phyloP scores from a whole-genome alignment of 2,329 filamentous ascomycete species.

The Aureobasidium sp. region DNA sequence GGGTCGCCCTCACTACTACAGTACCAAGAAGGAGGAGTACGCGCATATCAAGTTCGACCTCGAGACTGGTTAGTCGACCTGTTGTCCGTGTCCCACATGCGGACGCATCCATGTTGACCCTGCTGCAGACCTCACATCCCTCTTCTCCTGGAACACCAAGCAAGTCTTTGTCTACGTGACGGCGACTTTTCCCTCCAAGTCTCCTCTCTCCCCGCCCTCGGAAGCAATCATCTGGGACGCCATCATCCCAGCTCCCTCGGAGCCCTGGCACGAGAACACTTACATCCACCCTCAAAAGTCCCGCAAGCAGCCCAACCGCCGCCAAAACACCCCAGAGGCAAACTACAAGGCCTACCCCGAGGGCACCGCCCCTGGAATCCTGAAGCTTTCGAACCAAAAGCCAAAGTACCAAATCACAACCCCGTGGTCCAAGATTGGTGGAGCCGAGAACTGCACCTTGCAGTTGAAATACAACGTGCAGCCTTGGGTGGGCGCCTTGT shows the following conservation, averaged over 20 bases:
- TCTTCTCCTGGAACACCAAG: conserved; percentile 99
- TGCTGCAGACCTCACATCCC: conserved; percentile 62
- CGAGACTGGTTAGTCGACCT: conserved; percentile 50
- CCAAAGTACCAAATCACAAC: conserved; percentile 98
- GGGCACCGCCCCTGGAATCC: conserved; percentile 49
- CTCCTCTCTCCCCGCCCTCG: conserved; percentile 32
- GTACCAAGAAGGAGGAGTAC: conserved; percentile 86
- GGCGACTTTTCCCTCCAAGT: conserved; percentile 51
- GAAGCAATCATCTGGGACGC: conserved; percentile 90
- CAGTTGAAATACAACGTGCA: conserved; percentile 93
- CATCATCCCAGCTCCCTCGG: conserved; percentile 71
- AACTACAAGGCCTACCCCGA: conserved; percentile 24
- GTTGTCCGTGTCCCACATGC: not conserved
- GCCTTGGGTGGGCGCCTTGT: conserved; percentile 84
- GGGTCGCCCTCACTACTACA: conserved; percentile 94
- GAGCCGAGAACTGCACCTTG: conserved; percentile 64
- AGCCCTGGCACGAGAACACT: conserved; percentile 44
- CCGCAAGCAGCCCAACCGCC: conserved; percentile 30
- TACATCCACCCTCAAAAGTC: conserved; percentile 48
- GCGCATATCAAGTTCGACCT: conserved; percentile 90
- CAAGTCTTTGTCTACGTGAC: conserved; percentile 95
- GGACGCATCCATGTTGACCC: conserved; percentile 18
- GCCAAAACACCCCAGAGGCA: conserved; percentile 16
- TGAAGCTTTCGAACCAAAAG: conserved; percentile 73
- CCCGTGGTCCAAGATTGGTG: conserved; percentile 67